Evolutionary conservation across 371 early-diverging fungal species (phyloP).

Genomic region (Actinomortierella wolfii): DNA sequence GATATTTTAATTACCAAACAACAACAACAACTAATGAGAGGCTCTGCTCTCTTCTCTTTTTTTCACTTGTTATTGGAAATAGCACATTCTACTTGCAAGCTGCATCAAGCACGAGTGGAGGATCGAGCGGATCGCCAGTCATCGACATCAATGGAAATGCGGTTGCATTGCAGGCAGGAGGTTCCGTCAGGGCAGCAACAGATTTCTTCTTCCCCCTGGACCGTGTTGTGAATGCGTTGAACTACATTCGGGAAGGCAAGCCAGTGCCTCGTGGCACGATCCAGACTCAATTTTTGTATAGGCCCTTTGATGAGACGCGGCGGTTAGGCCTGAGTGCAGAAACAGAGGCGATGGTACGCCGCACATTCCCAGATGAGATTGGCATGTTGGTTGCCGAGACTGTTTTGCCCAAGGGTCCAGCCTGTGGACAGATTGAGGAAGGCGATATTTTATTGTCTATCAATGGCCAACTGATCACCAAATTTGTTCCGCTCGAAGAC

Average conservation of each 20-base stretch:
- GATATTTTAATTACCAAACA: slow-evolving; percentile 67
- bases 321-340: slow-evolving; percentile 69
- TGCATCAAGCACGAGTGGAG: slow-evolving; percentile 81
- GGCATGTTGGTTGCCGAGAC: slow-evolving; percentile 88
- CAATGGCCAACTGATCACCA: slow-evolving; percentile 77
- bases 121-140: slow-evolving; percentile 85
- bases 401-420: slow-evolving; percentile 87
- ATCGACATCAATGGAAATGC: slow-evolving; percentile 93
- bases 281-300: slow-evolving; percentile 80
- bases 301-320: slow-evolving; percentile 78
- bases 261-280: slow-evolving; percentile 89
- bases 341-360: slow-evolving; percentile 77
- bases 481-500: slow-evolving; percentile 84
- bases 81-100: slow-evolving; percentile 83
- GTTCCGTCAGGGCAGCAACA: slow-evolving; percentile 81
- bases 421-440: slow-evolving; percentile 71
- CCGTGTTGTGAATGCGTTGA: slow-evolving; percentile 82
- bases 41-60: too few relatives aligned
- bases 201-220: slow-evolving; percentile 92
- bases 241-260: slow-evolving; percentile 67
- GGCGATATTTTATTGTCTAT: slow-evolving; percentile 89
- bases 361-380: slow-evolving; percentile 73
- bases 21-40: too few relatives aligned
- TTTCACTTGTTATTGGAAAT: not conserved
- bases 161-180: slow-evolving; percentile 86